Conservation (phyloP, 2,329 filamentous ascomycete genomes). For the Pseudogymnoascus sp. region DNA sequence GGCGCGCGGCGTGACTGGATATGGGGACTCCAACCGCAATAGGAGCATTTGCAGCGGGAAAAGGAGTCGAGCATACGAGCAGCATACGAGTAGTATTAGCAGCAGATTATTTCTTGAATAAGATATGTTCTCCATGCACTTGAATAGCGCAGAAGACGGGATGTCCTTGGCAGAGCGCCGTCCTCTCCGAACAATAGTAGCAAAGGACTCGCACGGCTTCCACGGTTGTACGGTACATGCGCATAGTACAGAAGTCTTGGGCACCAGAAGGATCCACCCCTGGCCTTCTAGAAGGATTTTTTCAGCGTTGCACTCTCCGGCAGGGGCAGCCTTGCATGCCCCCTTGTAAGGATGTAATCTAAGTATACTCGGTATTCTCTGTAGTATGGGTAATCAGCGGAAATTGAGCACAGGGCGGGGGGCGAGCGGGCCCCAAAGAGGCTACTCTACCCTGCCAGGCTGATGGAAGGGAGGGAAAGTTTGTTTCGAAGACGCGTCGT, state of each 20-base stretch:
- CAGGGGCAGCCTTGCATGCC: constrained; percentile 1
- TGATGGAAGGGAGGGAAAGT: constrained; percentile 2
- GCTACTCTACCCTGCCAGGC: constrained; percentile 1
- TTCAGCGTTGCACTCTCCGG: neutral
- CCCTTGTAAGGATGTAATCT: neutral
- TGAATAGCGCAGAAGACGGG: neutral
- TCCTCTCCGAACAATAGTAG: neutral
- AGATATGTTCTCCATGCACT: neutral
- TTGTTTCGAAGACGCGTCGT: constrained; percentile 5
- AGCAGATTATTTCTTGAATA: constrained; percentile 4
- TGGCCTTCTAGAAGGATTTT: constrained; percentile 4
- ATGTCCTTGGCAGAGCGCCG: neutral
- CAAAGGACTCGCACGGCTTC: neutral
- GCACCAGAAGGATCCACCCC: constrained; percentile 3
- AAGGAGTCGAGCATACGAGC: neutral
- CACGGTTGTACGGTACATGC: neutral
- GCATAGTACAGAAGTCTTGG: neutral
- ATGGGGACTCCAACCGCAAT: neutral
- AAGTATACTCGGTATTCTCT: neutral
- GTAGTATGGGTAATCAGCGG: neutral
- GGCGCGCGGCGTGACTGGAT: constrained; percentile 12
- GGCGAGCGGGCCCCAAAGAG: neutral
- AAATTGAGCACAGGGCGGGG: constrained; percentile 2
- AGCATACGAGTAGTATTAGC: neutral
- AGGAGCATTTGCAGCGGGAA: neutral